Conservation (phyloP, 768 basidiomycete genomes). For the Candolleomyces efflorescens region DNA sequence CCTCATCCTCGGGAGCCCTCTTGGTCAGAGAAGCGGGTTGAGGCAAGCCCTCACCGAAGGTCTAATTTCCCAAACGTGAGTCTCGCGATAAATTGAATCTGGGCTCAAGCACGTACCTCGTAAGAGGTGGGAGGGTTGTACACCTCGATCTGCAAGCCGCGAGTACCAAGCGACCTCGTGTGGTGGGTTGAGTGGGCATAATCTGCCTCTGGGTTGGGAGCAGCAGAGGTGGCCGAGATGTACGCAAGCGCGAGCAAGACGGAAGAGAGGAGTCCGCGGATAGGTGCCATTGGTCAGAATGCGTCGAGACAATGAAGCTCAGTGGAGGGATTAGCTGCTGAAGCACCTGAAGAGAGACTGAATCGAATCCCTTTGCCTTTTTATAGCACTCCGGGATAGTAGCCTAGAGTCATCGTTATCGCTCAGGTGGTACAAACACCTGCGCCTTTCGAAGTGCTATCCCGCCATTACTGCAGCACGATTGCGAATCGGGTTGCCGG, state of each 20-base stretch:
- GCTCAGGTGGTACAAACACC: no score
- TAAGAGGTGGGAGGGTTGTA: constrained; percentile 34
- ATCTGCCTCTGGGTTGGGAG: not conserved
- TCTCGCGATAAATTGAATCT: not conserved
- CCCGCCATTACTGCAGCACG: no score
- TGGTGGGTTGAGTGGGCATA: constrained; percentile 20
- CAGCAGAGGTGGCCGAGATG: constrained; percentile 20
- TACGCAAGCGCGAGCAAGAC: constrained; percentile 24
- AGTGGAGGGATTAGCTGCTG: not conserved
- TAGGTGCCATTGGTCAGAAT: not conserved
- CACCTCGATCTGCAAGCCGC: constrained; percentile 25
- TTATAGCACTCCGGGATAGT: no score
- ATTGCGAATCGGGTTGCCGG: no score
- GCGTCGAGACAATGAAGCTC: not conserved
- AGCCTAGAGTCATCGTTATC: no score
- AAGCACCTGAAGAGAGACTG: not conserved
- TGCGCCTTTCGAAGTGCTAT: no score
- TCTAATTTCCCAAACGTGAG: constrained; percentile 14
- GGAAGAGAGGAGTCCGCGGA: constrained; percentile 18
- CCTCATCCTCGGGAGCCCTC: constrained; percentile 18
- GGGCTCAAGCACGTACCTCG: constrained; percentile 18
- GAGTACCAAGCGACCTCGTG: constrained; percentile 20
- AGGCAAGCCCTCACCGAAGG: constrained; percentile 25
- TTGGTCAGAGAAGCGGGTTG: constrained; percentile 24
- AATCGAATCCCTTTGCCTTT: no score